These are phyloP conservation scores for Irineochytrium annulatum DNA, from an alignment of 192 early-diverging fungal species.

Conservation along the genomic window DNA sequence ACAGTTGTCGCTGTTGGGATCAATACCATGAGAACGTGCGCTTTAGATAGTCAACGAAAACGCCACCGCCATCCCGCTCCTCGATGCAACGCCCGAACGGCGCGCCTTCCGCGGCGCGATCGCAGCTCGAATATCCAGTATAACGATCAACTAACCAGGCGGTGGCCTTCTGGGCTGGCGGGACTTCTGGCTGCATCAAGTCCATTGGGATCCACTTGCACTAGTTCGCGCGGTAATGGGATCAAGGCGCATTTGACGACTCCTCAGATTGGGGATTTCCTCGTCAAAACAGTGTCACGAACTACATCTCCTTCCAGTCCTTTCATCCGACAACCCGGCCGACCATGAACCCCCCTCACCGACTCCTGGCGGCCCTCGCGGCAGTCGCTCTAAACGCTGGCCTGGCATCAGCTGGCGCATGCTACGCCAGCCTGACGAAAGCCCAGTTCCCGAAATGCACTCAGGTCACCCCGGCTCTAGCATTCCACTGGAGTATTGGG, in stretches of 20 bases:
- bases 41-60: no score
- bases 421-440: conserved; percentile 1
- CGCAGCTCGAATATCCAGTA: background rate
- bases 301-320: background rate
- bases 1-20: conserved; percentile 7
- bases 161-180: background rate
- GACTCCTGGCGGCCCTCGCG: background rate
- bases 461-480: background rate
- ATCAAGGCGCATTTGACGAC: no score
- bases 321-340: background rate
- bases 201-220: no score
- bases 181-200: background rate
- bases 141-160: background rate
- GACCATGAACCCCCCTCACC: no score
- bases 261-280: no score
- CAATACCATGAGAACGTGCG: no score
- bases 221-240: no score
- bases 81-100: background rate
- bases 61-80: background rate
- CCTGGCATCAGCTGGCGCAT: background rate
- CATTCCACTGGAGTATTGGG: conserved; percentile 16
- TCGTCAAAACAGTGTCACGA: no score
- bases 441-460: conserved; percentile 6
- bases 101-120: background rate
- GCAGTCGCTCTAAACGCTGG: background rate